phyloP scores from a whole-genome alignment of 345 rosid genomes.

The Tarenaya hassleriana region DNA sequence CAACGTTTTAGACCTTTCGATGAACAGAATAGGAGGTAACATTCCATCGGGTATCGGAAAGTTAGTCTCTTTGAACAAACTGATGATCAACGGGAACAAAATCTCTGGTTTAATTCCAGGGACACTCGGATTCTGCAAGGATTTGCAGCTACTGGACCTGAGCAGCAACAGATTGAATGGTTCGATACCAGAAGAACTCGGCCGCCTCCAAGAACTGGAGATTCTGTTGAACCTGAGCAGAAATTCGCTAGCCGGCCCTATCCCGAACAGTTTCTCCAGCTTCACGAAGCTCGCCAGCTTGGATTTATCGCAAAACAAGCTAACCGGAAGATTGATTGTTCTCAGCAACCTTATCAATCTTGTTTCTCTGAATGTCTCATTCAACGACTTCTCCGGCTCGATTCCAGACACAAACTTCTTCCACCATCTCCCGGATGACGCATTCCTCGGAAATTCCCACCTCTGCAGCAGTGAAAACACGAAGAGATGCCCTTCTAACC shows the following conservation, averaged over 20 bases:
- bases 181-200: conserved; percentile 53
- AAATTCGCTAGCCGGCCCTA: conserved; percentile 49
- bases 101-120: conserved; percentile 60
- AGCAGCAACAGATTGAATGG: conserved; percentile 59
- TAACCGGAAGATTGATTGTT: conserved; percentile 50
- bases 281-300: conserved; percentile 58
- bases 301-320: conserved; percentile 68
- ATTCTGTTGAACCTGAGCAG: conserved; percentile 81
- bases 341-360: conserved; percentile 68
- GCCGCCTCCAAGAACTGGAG: conserved; percentile 58
- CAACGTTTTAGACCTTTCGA: conserved; percentile 53
- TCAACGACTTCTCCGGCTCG: conserved; percentile 70
- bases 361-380: conserved; percentile 76
- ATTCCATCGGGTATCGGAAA: conserved; percentile 54
- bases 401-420: conserved; percentile 79
- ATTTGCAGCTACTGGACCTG: conserved; percentile 69
- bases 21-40: conserved; percentile 47
- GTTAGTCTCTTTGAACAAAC: conserved; percentile 60
- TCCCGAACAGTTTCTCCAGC: conserved; percentile 51
- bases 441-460: conserved; percentile 54
- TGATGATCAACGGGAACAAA: conserved; percentile 51
- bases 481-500: conserved; percentile 5
- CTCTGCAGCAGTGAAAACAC: conserved; percentile 32
- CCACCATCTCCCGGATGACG: conserved; percentile 70
- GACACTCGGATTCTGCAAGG: conserved; percentile 57